Conservation (phyloP, 257 asterid species). For the Agastache rugosa region DNA sequence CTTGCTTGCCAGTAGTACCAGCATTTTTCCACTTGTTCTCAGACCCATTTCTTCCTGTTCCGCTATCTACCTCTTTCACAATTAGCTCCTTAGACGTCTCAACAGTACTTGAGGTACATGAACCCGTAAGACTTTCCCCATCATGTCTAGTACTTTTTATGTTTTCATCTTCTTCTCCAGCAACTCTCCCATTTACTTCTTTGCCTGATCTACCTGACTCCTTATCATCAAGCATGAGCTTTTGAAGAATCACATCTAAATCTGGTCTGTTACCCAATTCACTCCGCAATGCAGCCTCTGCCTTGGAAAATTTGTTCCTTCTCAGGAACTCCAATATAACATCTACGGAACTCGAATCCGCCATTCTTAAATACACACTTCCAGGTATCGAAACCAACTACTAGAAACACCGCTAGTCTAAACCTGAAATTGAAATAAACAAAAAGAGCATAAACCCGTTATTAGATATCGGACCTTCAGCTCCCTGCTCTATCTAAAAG, state of each 20-base stretch:
- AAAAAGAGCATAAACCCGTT: constrained; percentile 34
- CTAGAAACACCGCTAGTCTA: constrained; percentile 42
- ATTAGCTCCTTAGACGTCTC: constrained; percentile 80
- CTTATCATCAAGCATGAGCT: constrained; percentile 64
- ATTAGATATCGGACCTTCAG: constrained; percentile 22
- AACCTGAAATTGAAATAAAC: constrained; percentile 55
- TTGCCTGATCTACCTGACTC: constrained; percentile 51
- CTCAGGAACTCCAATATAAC: constrained; percentile 72
- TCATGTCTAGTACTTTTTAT: constrained; percentile 39
- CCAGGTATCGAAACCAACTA: constrained; percentile 26
- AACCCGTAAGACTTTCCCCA: constrained; percentile 48
- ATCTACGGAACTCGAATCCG: constrained; percentile 76
- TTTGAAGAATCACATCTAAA: constrained; percentile 63
- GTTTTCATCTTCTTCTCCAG: constrained; percentile 45
- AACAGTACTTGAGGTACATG: constrained; percentile 41
- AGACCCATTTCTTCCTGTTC: constrained; percentile 59
- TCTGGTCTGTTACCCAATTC: constrained; percentile 79
- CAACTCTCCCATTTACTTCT: constrained; percentile 55
- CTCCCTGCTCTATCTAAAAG: constrained; percentile 23
- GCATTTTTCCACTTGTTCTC: constrained; percentile 61
- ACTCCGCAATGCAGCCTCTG: constrained; percentile 89
- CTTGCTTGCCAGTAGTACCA: constrained; percentile 53
- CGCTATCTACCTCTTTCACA: constrained; percentile 88
- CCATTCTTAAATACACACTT: constrained; percentile 54
- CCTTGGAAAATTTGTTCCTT: constrained; percentile 77